Base-by-base conservation (phyloP, 2,329 filamentous ascomycete species). In the Purpureocillium lavendulum region DNA sequence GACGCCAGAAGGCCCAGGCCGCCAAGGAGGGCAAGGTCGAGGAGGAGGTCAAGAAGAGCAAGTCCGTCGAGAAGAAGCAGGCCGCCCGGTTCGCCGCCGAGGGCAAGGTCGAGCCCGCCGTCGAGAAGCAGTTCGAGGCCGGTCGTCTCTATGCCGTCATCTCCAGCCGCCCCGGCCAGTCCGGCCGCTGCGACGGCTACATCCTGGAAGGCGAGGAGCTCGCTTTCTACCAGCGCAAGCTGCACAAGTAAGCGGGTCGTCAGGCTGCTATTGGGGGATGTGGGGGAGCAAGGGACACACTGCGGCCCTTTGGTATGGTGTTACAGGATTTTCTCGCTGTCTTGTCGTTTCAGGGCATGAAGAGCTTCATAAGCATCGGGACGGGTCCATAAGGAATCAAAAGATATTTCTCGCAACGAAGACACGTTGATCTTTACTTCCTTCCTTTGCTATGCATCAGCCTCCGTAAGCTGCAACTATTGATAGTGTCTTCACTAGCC, bases 71-170 rank as follows among this genome's bases (percentile, higher is more conserved):
- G 82, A 87, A 87, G 78, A 98, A 98, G 87, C 89, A 96, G 77
- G 81, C 85, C 51, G 84, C 79, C 56, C 85, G 92, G 66, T 82
- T 82, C 69, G 80, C 84, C 65, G 77, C 79, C 58, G 62, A 71
- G 56, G 90, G 90, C 75, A 98, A 98, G 86, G 87, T 96, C 61
- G 92, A 98, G 73, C 50, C 71, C 54, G 79, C 87, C 53, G 69
- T 98, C 52, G 92, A 98, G 87, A 89, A 86, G 76, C 92, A 98
- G 77, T 98, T 98, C 75, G 92, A 97, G 84, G 90, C 92, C 57
- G 89, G 90, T 80, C 90, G 94, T 72, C 75, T 98, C 58, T 96
- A 83, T 72, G 92, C 92, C 60, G 85, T 96, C 57, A 74, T 98
- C 60, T 79, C 90, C 58, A 92, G 84, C 68, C 81, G 92, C 62